These are phyloP conservation scores for Phoma sp. DNA, from an alignment of 2,329 filamentous ascomycete species.

Conservation along the genomic window DNA sequence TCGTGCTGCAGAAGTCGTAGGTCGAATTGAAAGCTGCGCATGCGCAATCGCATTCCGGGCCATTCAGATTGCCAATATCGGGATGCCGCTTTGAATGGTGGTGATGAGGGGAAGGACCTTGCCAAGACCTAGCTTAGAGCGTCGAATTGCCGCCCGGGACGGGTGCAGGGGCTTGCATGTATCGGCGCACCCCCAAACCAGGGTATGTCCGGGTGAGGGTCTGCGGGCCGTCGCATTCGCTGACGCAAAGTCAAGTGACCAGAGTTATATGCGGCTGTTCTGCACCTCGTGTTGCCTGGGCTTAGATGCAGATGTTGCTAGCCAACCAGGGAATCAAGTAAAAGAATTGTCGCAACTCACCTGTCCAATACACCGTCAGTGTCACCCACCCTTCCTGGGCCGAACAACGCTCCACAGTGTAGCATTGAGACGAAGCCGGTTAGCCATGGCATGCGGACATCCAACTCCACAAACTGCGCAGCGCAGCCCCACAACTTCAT, in stretches of 20 bases:
- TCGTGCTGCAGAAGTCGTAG: conserved; percentile 21
- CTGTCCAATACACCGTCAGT: conserved; percentile 84
- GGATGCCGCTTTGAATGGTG: conserved; percentile 22
- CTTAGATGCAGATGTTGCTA: conserved; percentile 26
- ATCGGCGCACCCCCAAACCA: conserved; percentile 41
- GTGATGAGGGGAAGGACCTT: conserved; percentile 21
- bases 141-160: conserved; percentile 47
- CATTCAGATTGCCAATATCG: conserved; percentile 22
- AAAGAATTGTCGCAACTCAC: conserved; percentile 66
- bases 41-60: conserved; percentile 13
- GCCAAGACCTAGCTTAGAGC: conserved; percentile 42
- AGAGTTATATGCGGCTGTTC: conserved; percentile 60
- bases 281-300: conserved; percentile 41
- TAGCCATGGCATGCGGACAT: conserved; percentile 89
- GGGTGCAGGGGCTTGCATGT: conserved; percentile 45
- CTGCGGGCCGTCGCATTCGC: conserved; percentile 49
- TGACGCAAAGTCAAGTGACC: conserved; percentile 66
- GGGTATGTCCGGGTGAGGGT: conserved; percentile 42
- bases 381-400: conserved; percentile 76
- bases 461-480: conserved; percentile 74
- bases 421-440: conserved; percentile 75
- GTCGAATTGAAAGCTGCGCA: conserved; percentile 14
- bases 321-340: conserved; percentile 42
- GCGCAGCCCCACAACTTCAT: conserved; percentile 80
- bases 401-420: conserved; percentile 74